Conservation (phyloP, 371 early-diverging fungal genomes). For the Rhizopus sp. region DNA sequence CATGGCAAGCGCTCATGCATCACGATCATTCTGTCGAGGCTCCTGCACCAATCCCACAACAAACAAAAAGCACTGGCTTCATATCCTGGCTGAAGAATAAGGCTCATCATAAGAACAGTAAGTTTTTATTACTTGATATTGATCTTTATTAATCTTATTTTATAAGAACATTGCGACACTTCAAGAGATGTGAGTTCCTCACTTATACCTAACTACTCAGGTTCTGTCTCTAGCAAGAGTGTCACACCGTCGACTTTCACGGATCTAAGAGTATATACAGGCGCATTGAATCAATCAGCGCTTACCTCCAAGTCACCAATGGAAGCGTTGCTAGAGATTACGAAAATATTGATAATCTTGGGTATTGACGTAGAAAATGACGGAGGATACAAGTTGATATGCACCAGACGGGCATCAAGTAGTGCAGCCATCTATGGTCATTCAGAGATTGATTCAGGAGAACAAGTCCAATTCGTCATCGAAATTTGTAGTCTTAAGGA, state of each 20-base stretch:
- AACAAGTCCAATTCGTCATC: constrained; percentile 79
- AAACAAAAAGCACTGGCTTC: constrained; percentile 18
- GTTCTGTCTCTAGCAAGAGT: not conserved
- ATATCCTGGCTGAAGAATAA: constrained; percentile 25
- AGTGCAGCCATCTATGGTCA: constrained; percentile 88
- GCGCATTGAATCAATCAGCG: constrained; percentile 74
- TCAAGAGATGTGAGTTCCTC: not conserved
- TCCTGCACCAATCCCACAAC: constrained; percentile 8
- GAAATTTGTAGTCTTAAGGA: constrained; percentile 90
- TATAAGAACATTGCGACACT: too few relatives aligned
- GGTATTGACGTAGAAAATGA: constrained; percentile 73
- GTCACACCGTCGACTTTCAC: not conserved
- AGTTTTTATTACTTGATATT: not conserved
- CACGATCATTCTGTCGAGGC: constrained; percentile 2
- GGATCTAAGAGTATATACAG: constrained; percentile 72
- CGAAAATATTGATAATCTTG: constrained; percentile 59
- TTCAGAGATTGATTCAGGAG: constrained; percentile 75
- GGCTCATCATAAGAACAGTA: constrained; percentile 14
- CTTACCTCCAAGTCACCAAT: constrained; percentile 72
- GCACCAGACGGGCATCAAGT: constrained; percentile 49
- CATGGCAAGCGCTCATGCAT: constrained; percentile 15
- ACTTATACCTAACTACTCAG: not conserved
- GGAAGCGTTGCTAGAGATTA: constrained; percentile 68
- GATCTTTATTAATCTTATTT: too few relatives aligned
- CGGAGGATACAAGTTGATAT: constrained; percentile 71